Conservation (phyloP, 495 filamentous ascomycete species). For the Penicillium mononematosum region DNA sequence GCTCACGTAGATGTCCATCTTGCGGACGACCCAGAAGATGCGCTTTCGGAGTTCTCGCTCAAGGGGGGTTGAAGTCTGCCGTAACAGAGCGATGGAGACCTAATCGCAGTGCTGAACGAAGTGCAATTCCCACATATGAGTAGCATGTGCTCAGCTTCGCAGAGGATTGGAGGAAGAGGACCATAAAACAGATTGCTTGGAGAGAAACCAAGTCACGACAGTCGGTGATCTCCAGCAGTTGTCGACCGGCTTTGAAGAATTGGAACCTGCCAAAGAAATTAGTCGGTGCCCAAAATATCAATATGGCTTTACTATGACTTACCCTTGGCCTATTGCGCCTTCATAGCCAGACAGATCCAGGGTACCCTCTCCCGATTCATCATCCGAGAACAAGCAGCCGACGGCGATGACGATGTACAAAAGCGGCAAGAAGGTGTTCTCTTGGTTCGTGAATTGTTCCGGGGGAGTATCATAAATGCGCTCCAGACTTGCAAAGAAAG, state of each 20-base stretch:
- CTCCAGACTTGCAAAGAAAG: slow-evolving; percentile 76
- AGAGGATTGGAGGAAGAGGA: slow-evolving; percentile 87
- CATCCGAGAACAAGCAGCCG: slow-evolving; percentile 75
- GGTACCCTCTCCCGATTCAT: slow-evolving; percentile 37
- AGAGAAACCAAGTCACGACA: slow-evolving; percentile 83
- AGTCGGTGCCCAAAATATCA: neutral
- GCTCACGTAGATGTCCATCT: slow-evolving; percentile 92
- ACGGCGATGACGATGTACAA: slow-evolving; percentile 82
- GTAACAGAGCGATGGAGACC: slow-evolving; percentile 81
- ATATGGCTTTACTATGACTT: slow-evolving; percentile 23
- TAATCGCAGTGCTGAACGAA: slow-evolving; percentile 80
- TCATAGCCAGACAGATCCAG: slow-evolving; percentile 62
- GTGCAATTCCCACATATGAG: slow-evolving; percentile 85
- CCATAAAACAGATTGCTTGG: slow-evolving; percentile 88
- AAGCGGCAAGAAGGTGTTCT: slow-evolving; percentile 79
- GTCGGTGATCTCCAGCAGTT: slow-evolving; percentile 86
- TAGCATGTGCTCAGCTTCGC: slow-evolving; percentile 92
- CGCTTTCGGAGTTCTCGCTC: slow-evolving; percentile 81
- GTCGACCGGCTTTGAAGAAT: slow-evolving; percentile 78
- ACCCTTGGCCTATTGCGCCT: slow-evolving; percentile 78
- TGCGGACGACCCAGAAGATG: slow-evolving; percentile 86
- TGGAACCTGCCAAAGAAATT: slow-evolving; percentile 58
- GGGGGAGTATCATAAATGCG: slow-evolving; percentile 71
- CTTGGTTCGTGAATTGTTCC: slow-evolving; percentile 68
- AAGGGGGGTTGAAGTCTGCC: slow-evolving; percentile 72